Evolutionary conservation across 2,329 filamentous ascomycete species (phyloP), one percentile per base, ranked within the genome.

Genomic region (Neocucurbitaria cava): DNA sequence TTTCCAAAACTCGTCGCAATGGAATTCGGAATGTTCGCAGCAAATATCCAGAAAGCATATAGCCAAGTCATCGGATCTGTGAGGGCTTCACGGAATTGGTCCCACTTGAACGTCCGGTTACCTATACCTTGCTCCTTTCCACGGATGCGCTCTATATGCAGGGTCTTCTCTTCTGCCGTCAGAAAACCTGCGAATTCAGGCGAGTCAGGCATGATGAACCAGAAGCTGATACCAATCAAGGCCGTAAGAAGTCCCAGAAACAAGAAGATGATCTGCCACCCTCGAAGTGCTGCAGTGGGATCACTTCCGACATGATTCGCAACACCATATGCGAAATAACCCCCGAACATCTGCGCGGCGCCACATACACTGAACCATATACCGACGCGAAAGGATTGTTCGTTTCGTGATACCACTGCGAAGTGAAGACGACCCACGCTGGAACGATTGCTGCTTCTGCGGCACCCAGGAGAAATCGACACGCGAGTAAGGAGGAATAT

Each of bases 261-360:
- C 17, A 90, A 73, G 66, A 89, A 89, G 61, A 89, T 85, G 61
- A 86, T 88, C 62, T 83, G 84, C 86, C 87, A 89, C 0, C 82
- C 83, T 0, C 82, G 78, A 18, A 89, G 77, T 1, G 78, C 75
- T 59, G 86, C 85, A 23, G 69, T 69, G 3, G 59, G 55, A 3
- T 63, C 41, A 58, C 58, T 86, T 79, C 1, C 86, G 86, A 40
- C 24, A 51, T 40, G 41, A 2, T 21, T 39, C 3, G 42, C 17
- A 24, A 43, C 41, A 1, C 41, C 41, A n/a, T 43, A 43, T 18
- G 41, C 41, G 15, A 43, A 43, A 13, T 43, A 43, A 24, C 41
- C 41, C 3, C 41, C 41, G 24, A 43, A 43, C 41, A 43, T 43
- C n/a, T 43, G 41, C 24, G 41, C 41, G 24, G 41, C 41, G 15